Percentiles rank a stretch among this genome's conserved stretches.
These are phyloP conservation scores for Arctostaphylos glauca DNA, from an alignment of 148 eudicot species.

Conservation along the genomic window DNA sequence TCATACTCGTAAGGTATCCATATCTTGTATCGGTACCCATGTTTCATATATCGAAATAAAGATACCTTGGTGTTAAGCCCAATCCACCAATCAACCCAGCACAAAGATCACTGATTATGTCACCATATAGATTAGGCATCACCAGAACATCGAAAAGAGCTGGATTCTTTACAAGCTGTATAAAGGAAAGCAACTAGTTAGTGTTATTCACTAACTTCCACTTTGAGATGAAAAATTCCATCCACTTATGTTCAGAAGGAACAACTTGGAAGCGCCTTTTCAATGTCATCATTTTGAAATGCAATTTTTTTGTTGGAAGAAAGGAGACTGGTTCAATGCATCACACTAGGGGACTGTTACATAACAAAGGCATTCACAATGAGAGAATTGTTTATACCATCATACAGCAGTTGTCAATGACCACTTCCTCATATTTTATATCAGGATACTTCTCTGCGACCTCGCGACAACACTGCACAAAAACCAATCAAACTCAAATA, in stretches of 20 bases:
- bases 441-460: constrained; percentile 98
- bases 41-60: background rate
- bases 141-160: constrained; percentile 90
- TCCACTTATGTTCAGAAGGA: background rate
- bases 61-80: constrained; percentile 94
- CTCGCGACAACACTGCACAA: constrained; percentile 92
- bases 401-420: constrained; percentile 96
- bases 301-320: background rate
- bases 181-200: constrained; percentile 15
- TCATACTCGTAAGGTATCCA: too few species aligned
- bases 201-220: background rate
- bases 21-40: background rate
- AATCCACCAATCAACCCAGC: constrained; percentile 98
- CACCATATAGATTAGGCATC: constrained; percentile 99
- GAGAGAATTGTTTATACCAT: constrained; percentile 53
- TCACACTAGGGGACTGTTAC: background rate
- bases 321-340: background rate
- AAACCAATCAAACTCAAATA: constrained; percentile 18
- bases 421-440: constrained; percentile 86
- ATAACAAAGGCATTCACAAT: background rate
- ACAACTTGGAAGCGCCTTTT: background rate
- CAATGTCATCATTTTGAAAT: background rate
- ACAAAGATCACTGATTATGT: constrained; percentile 94
- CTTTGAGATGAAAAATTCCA: background rate
- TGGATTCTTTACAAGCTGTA: constrained; percentile 98